phyloP scores from a whole-genome alignment of 306 rosid genomes.

The Clitoria ternatea region DNA sequence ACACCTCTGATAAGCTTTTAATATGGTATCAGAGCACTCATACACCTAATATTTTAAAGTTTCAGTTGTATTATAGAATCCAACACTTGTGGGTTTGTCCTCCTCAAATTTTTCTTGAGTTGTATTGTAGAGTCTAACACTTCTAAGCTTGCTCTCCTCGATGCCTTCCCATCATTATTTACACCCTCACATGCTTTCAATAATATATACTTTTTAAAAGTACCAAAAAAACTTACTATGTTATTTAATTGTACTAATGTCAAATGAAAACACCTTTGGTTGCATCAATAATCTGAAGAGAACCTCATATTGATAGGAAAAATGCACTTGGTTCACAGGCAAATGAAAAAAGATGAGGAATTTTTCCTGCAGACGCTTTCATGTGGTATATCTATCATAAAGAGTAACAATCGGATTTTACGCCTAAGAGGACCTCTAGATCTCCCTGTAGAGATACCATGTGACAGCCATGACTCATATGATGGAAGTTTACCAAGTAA shows the following conservation, averaged over 20 bases:
- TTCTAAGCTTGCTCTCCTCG: too few relatives aligned
- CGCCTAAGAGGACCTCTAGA: slow-evolving; percentile 46
- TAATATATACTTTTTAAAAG: too few relatives aligned
- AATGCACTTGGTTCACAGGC: slow-evolving; percentile 39
- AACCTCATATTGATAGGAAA: neutral
- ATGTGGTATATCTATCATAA: slow-evolving; percentile 61
- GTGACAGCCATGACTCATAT: slow-evolving; percentile 35
- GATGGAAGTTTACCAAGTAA: slow-evolving; percentile 57
- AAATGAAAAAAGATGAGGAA: slow-evolving; percentile 61
- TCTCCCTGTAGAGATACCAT: slow-evolving; percentile 22
- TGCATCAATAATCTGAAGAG: neutral
- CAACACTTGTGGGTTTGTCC: too few relatives aligned
- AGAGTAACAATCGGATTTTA: slow-evolving; percentile 35
- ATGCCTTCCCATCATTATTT: too few relatives aligned
- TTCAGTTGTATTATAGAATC: too few relatives aligned
- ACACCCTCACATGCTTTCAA: too few relatives aligned
- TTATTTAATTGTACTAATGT: neutral
- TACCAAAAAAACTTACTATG: neutral
- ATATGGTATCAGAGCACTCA: too few relatives aligned
- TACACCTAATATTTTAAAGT: too few relatives aligned
- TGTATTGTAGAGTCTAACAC: too few relatives aligned
- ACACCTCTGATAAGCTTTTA: too few relatives aligned
- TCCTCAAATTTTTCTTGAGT: too few relatives aligned
- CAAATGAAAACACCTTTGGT: slow-evolving; percentile 9
- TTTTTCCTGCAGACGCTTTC: slow-evolving; percentile 48